These are phyloP conservation scores for Triticum monococcum DNA, from an alignment of 176 grass and related monocot genomes.

Conservation along the genomic window DNA sequence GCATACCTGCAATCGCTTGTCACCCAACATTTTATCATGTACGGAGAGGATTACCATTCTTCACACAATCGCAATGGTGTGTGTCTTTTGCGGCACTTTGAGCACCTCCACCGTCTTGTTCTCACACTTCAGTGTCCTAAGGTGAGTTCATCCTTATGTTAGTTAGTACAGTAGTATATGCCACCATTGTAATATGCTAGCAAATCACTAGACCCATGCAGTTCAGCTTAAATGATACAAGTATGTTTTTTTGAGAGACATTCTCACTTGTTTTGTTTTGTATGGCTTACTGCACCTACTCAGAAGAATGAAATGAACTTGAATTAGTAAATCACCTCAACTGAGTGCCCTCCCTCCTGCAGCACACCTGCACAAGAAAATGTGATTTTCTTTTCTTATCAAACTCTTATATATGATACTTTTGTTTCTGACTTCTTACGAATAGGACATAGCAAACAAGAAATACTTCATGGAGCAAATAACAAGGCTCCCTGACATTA, in stretches of 20 bases:
- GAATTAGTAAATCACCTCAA: too few species aligned
- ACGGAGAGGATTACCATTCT: neutral
- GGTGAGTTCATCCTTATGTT: too few species aligned
- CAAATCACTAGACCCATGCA: neutral
- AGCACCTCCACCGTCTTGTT: neutral
- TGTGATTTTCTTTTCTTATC: too few species aligned
- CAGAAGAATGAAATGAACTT: too few species aligned
- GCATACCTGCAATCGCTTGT: neutral
- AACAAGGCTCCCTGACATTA: neutral
- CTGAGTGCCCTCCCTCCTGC: too few species aligned
- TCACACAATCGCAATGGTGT: neutral
- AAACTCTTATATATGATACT: neutral
- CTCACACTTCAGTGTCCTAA: neutral
- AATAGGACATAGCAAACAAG: neutral
- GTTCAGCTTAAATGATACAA: neutral
- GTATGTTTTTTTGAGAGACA: neutral
- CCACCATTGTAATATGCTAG: too few species aligned
- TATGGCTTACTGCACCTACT: too few species aligned
- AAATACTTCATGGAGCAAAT: neutral
- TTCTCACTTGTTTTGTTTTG: too few species aligned
- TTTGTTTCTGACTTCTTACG: neutral
- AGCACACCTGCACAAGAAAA: too few species aligned
- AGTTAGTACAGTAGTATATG: too few species aligned
- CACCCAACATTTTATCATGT: neutral
- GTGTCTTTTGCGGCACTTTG: neutral